A percentile compares a stretch with the other conserved stretches of the same genome.
Evolutionary conservation across 805 yeast species (phyloP).

Genomic region (Candida anglica): DNA sequence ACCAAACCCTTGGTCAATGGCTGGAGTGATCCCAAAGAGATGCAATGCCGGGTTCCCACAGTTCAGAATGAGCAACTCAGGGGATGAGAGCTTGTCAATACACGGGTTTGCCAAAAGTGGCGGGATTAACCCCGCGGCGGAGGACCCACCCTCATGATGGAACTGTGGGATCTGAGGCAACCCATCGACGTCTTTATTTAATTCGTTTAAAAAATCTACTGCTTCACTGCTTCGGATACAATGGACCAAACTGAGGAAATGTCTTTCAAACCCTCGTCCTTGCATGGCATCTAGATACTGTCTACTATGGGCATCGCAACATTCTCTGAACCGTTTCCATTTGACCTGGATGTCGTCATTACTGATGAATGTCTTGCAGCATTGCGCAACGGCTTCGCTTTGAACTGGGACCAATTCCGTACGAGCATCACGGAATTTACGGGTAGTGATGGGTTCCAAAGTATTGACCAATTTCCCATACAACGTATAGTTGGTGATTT

Average conservation of each 20-base stretch:
- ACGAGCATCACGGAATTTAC: slow-evolving; percentile 64
- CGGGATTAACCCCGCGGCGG: slow-evolving; percentile 9
- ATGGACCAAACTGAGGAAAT: slow-evolving; percentile 60
- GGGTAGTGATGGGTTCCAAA: slow-evolving; percentile 61
- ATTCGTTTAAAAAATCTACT: slow-evolving; percentile 31
- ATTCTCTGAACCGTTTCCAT: slow-evolving; percentile 47
- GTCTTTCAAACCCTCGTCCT: slow-evolving; percentile 73
- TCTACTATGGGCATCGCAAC: slow-evolving; percentile 49
- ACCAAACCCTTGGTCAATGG: slow-evolving; percentile 88
- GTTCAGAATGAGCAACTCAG: slow-evolving; percentile 59
- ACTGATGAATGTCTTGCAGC: slow-evolving; percentile 64
- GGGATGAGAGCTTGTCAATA: slow-evolving; percentile 29
- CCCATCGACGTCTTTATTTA: slow-evolving; percentile 33
- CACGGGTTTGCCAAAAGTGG: slow-evolving; percentile 32
- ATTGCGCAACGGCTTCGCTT: slow-evolving; percentile 43
- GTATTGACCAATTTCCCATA: slow-evolving; percentile 48
- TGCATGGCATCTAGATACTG: slow-evolving; percentile 49
- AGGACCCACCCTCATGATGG: slow-evolving; percentile 4
- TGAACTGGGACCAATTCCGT: slow-evolving; percentile 69
- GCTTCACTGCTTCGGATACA: slow-evolving; percentile 44
- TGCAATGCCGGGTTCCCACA: slow-evolving; percentile 90
- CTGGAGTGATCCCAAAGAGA: slow-evolving; percentile 90
- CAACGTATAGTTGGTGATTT: slow-evolving; percentile 51
- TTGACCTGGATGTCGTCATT: slow-evolving; percentile 42
- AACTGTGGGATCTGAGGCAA: slow-evolving; percentile 28